Percentiles rank a stretch among this genome's conserved stretches.
Conservation (phyloP, 225 moss, liverwort and hornwort genomes). For the Pleurozium schreberi region DNA sequence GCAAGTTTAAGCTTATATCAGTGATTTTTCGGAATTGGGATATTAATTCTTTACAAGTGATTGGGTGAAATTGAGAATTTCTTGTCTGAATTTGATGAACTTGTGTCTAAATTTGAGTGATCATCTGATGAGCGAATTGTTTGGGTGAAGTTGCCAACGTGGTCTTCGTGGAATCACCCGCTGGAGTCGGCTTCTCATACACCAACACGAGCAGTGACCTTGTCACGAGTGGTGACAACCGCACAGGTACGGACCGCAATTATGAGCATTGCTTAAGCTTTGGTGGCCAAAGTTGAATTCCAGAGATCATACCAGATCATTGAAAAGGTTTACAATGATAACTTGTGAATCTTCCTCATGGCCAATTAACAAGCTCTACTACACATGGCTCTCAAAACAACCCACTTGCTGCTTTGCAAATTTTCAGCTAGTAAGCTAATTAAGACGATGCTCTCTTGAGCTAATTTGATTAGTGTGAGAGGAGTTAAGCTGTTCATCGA, state of each 20-base stretch:
- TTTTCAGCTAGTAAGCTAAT: background rate
- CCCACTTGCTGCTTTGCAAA: background rate
- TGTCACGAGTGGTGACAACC: conserved; percentile 30
- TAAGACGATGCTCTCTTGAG: background rate
- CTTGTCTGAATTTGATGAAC: background rate
- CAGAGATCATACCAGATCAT: background rate
- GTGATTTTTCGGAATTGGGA: no score
- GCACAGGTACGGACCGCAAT: conserved; percentile 31
- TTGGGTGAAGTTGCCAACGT: conserved; percentile 42
- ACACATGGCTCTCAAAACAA: background rate
- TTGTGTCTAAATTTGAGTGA: background rate
- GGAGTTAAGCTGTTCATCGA: background rate
- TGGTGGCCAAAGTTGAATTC: background rate
- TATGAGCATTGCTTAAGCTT: background rate
- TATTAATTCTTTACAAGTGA: background rate
- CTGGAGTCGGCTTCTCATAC: conserved; percentile 68
- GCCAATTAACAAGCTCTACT: background rate
- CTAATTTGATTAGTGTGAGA: background rate
- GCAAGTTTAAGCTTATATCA: background rate
- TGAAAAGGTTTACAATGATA: background rate
- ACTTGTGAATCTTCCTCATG: background rate
- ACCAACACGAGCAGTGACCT: conserved; percentile 54
- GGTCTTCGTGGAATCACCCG: conserved; percentile 66
- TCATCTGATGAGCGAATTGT: background rate
- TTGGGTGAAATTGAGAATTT: background rate